Conservation (phyloP, 2,329 filamentous ascomycete species). For the Penicillium hesseltinei region DNA sequence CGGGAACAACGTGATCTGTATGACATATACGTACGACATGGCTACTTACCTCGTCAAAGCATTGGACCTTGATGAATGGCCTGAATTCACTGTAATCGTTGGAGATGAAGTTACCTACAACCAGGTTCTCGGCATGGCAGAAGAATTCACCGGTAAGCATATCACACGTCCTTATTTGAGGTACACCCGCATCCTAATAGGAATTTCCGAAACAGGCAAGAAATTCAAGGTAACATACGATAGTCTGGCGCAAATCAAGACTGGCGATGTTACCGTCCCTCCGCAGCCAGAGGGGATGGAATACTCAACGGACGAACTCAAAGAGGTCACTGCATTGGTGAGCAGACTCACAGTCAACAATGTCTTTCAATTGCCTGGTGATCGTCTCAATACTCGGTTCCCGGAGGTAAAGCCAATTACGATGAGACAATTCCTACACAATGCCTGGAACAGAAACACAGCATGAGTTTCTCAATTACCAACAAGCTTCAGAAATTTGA, state of each 20-base stretch:
- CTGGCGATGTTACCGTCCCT: constrained; percentile 37
- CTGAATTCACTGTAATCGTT: constrained; percentile 35
- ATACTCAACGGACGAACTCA: constrained; percentile 24
- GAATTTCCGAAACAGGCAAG: constrained; percentile 21
- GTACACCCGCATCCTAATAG: background rate
- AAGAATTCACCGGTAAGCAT: constrained; percentile 42
- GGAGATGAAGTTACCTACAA: constrained; percentile 48
- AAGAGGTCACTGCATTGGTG: constrained; percentile 28
- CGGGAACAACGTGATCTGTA: constrained; percentile 45
- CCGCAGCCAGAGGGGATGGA: constrained; percentile 19
- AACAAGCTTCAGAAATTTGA: background rate
- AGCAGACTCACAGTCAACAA: constrained; percentile 30
- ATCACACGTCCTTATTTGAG: background rate
- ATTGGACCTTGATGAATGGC: constrained; percentile 48
- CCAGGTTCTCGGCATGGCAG: constrained; percentile 45
- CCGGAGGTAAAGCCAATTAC: constrained; percentile 24
- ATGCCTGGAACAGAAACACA: constrained; percentile 14
- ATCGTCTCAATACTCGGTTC: constrained; percentile 24
- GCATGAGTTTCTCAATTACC: background rate
- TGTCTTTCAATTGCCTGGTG: constrained; percentile 29
- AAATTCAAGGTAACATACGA: constrained; percentile 40
- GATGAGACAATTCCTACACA: constrained; percentile 26
- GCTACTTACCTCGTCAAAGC: constrained; percentile 46
- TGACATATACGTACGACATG: constrained; percentile 53
- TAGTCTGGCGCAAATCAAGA: constrained; percentile 31